Conservation (phyloP, 164 flowering plant genomes). For the Saururus chinensis region DNA sequence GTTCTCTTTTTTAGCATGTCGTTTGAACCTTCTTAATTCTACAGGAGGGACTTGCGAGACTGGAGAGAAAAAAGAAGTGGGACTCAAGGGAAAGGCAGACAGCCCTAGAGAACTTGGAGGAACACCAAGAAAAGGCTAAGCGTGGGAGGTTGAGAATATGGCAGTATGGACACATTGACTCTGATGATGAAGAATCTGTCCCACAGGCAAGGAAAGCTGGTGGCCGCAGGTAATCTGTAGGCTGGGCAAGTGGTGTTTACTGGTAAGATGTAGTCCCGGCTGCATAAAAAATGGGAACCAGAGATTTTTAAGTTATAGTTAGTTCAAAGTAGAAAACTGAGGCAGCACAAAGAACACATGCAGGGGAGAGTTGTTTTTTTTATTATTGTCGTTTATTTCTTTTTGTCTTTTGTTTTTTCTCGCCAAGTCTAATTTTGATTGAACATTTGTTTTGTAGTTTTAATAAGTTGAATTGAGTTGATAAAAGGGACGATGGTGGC, state of each 20-base stretch:
- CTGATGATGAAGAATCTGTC: slow-evolving; percentile 79
- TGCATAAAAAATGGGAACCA: not conserved
- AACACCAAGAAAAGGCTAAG: slow-evolving; percentile 58
- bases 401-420: slow-evolving; percentile 1
- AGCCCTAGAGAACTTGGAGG: slow-evolving; percentile 65
- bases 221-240: slow-evolving; percentile 38
- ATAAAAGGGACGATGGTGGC: too few relatives aligned
- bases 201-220: slow-evolving; percentile 62
- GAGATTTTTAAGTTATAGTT: slow-evolving; percentile 3
- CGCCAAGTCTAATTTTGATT: not conserved
- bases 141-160: slow-evolving; percentile 59
- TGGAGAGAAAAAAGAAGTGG: slow-evolving; percentile 78
- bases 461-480: not conserved
- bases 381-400: not conserved
- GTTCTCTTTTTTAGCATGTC: not conserved
- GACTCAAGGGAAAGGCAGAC: slow-evolving; percentile 53
- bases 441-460: slow-evolving; percentile 7
- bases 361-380: slow-evolving; percentile 1
- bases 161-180: slow-evolving; percentile 87
- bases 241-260: slow-evolving; percentile 44
- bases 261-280: slow-evolving; percentile 19
- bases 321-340: not conserved
- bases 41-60: slow-evolving; percentile 88
- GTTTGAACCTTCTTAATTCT: not conserved
- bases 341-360: slow-evolving; percentile 1